Evolutionary conservation across 805 yeast genomes (phyloP), one percentile per base, ranked within the genome.

Genomic region (Teunomyces barrocoloradensis): DNA sequence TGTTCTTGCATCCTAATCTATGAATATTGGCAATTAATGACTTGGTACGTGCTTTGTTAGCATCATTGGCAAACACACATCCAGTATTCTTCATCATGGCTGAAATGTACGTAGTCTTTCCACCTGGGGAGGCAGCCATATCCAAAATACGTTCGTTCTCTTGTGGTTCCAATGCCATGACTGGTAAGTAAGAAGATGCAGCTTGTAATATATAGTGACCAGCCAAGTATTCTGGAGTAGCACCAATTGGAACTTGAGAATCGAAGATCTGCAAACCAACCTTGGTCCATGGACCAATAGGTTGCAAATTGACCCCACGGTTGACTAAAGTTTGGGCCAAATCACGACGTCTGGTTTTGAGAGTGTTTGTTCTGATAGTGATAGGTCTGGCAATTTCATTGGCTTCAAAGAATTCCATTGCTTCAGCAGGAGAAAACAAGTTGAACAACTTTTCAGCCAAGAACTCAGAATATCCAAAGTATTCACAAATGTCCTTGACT

Each of bases 41-140:
- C 74, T 92, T 92, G 28, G 98, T 92, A 74, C 99, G 85, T 20
- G 96, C 88, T 66, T 92, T 94, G 74, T 90, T 94, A 48, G 96
- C 85, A 73, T 94, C 99, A 68, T 94, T 94, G 45, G 99, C 99
- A 66, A 94, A 91, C 18, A 94, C 88, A 67, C 92, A 84, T 23
- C 99, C 99, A 1, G 99, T 94, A 69, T 94, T 94, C 65, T 94
- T 94, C 98, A 94, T 94, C 72, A 92, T 69, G 0, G 99, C 97
- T 32, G 96, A 82, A 45, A 92, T 81, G 65, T 89, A 91, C 2
- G 99, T 92, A 17, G 97, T 89, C 65, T 92, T 92, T 71, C 99
- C 99, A 74, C 99, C 99, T 55, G 99, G 99, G 25, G 99, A 97
- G 51, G 99, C 96, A 42, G 99, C 98, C 99, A 94, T 94, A 73